These are phyloP conservation scores for Podaxis carcinomalis DNA, from an alignment of 768 basidiomycete genomes.

Conservation along the genomic window DNA sequence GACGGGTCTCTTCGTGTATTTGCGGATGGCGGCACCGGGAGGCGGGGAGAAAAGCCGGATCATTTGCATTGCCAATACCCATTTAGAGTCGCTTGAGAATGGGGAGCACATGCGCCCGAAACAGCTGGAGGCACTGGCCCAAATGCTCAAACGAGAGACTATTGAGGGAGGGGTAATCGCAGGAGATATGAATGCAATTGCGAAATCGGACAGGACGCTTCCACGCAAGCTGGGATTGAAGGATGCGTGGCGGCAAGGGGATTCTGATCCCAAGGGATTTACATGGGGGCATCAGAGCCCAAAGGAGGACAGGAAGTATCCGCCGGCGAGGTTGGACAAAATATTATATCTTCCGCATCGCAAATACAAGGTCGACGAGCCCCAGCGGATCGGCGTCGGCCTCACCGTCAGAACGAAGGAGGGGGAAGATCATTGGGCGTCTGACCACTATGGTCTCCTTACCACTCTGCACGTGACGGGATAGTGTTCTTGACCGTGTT, in stretches of 20 bases:
- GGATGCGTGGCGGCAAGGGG: constrained; percentile 55
- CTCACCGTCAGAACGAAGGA: constrained; percentile 36
- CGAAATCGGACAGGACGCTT: constrained; percentile 36
- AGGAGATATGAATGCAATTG: constrained; percentile 74
- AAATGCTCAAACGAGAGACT: constrained; percentile 41
- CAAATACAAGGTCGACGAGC: constrained; percentile 48
- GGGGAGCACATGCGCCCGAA: constrained; percentile 38
- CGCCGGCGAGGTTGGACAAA: constrained; percentile 60
- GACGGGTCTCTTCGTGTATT: constrained; percentile 52
- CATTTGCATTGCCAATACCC: constrained; percentile 68
- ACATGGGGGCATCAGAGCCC: constrained; percentile 73
- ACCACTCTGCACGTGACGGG: constrained; percentile 29
- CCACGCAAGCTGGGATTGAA: constrained; percentile 41
- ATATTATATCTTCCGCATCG: constrained; percentile 51
- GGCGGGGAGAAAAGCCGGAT: constrained; percentile 32
- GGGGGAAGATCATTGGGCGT: constrained; percentile 39
- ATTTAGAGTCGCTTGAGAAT: constrained; percentile 58
- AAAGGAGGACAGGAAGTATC: constrained; percentile 29
- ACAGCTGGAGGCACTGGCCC: constrained; percentile 52
- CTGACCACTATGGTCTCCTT: constrained; percentile 65
- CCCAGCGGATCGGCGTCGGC: constrained; percentile 53
- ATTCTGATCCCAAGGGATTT: constrained; percentile 39
- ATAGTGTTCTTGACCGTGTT: not conserved
- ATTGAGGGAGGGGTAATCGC: constrained; percentile 58
- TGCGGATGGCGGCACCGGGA: constrained; percentile 38